A percentile compares a stretch with the other conserved stretches of the same genome.
phyloP scores from a whole-genome alignment of 192 early-diverging fungal genomes.

The Backusella psychrophila region DNA sequence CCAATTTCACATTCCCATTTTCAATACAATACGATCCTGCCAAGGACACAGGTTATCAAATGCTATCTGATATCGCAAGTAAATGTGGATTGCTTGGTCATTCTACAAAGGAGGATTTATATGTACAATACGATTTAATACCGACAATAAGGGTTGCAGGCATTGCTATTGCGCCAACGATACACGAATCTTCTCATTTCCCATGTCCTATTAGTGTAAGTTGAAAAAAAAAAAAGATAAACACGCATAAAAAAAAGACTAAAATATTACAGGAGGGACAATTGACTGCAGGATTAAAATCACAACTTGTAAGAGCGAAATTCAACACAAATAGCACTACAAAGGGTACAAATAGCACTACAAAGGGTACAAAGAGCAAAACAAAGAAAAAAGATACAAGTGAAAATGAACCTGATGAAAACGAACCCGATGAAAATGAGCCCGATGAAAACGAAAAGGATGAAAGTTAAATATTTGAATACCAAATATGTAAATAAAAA shows the following conservation, averaged over 20 bases:
- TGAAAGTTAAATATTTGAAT: neutral
- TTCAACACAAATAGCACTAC: neutral
- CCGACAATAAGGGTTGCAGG: slow-evolving; percentile 44
- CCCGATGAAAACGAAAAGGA: neutral
- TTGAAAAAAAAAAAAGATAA: neutral
- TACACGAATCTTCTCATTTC: slow-evolving; percentile 37
- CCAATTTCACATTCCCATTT: slow-evolving; percentile 47
- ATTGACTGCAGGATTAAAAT: neutral
- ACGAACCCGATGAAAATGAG: neutral
- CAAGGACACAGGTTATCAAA: slow-evolving; percentile 32
- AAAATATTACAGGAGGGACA: slow-evolving; percentile 5
- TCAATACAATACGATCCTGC: slow-evolving; percentile 36
- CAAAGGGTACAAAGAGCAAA: neutral
- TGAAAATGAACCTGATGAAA: neutral
- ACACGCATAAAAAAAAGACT: neutral
- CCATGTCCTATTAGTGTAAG: slow-evolving; percentile 39
- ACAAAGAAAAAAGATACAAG: neutral
- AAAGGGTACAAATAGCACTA: neutral
- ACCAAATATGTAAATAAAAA: neutral
- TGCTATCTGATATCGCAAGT: slow-evolving; percentile 42
- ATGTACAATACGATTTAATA: slow-evolving; percentile 48
- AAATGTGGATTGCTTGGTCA: slow-evolving; percentile 42
- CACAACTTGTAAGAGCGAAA: neutral
- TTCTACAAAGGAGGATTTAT: slow-evolving; percentile 13
- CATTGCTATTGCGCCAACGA: slow-evolving; percentile 41